Percentiles rank a stretch among this genome's conserved stretches.
Conservation (phyloP, 371 early-diverging fungal genomes). For the Chytridium lagenaria region DNA sequence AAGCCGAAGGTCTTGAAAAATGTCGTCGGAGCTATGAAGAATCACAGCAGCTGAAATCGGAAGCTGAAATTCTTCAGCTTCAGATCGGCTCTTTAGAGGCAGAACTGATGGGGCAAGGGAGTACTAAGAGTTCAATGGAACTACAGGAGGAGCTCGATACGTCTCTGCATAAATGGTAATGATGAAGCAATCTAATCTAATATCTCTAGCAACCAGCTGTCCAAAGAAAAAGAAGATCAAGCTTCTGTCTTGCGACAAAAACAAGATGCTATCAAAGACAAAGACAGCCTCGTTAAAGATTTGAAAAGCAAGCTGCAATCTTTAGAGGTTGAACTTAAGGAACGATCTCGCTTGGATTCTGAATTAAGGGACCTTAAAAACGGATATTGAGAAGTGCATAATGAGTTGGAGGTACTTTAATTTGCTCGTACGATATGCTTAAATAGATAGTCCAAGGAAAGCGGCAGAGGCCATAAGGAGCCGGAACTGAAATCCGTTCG, state of each 20-base stretch:
- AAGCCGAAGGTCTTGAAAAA: slow-evolving; percentile 9
- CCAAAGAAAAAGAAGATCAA: neutral
- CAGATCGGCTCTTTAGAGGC: slow-evolving; percentile 61
- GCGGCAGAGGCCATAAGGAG: neutral
- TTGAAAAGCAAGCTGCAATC: slow-evolving; percentile 50
- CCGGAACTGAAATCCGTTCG: neutral
- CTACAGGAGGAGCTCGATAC: slow-evolving; percentile 68
- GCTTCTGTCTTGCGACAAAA: slow-evolving; percentile 47
- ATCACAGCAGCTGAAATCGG: slow-evolving; percentile 47
- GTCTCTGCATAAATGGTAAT: slow-evolving; percentile 58
- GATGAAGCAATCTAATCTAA: too few species aligned
- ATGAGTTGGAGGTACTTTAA: slow-evolving; percentile 31
- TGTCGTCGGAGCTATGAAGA: slow-evolving; percentile 30
- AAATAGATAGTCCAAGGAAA: neutral
- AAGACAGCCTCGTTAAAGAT: slow-evolving; percentile 59
- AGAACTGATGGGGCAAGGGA: slow-evolving; percentile 67
- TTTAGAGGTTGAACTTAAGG: slow-evolving; percentile 37
- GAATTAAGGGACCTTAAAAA: slow-evolving; percentile 33
- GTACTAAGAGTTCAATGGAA: slow-evolving; percentile 69
- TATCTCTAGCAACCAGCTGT: neutral
- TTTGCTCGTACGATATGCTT: neutral
- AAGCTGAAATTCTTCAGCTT: slow-evolving; percentile 39
- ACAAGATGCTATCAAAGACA: slow-evolving; percentile 53
- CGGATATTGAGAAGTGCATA: slow-evolving; percentile 35
- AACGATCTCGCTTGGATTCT: slow-evolving; percentile 46